Evolutionary conservation across 805 yeast genomes (phyloP).

Genomic region (Candida patagonica): DNA sequence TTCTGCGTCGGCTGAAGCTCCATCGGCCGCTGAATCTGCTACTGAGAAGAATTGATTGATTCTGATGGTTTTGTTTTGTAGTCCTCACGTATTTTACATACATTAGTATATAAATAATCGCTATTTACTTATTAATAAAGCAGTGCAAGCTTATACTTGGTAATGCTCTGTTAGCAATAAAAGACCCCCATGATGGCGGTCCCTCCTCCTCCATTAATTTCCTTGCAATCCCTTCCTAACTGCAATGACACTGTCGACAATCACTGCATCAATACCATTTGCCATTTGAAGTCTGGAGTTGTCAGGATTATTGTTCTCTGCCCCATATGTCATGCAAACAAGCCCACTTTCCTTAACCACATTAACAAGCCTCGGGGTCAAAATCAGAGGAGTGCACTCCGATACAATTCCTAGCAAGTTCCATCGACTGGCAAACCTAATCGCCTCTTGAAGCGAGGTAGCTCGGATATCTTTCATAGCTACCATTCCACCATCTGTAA

Average conservation of each 20-base stretch:
- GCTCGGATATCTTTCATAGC: conserved; percentile 89
- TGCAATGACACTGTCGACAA: conserved; percentile 88
- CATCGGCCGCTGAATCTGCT: too few relatives aligned
- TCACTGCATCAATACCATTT: conserved; percentile 98
- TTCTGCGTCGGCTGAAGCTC: conserved; percentile 6
- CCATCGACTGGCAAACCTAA: conserved; percentile 86
- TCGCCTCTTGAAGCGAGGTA: conserved; percentile 78
- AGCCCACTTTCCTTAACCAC: conserved; percentile 88
- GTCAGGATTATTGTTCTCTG: conserved; percentile 73
- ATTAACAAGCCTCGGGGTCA: conserved; percentile 79
- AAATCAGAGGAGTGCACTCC: conserved; percentile 78
- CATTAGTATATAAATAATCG: too few relatives aligned
- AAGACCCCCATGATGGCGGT: too few relatives aligned
- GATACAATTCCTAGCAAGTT: conserved; percentile 84
- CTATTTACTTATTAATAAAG: too few relatives aligned
- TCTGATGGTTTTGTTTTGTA: too few relatives aligned
- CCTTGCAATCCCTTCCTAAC: conserved; percentile 81
- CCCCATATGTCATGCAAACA: conserved; percentile 90
- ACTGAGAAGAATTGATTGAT: too few relatives aligned
- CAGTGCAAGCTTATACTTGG: too few relatives aligned
- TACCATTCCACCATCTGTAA: conserved; percentile 81
- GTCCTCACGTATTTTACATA: too few relatives aligned
- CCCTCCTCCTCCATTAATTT: too few relatives aligned
- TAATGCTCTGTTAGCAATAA: too few relatives aligned
- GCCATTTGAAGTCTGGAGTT: conserved; percentile 77